Percentiles rank a stretch among this genome's conserved stretches.
phyloP scores from a whole-genome alignment of 257 asterid species.

The Gentiana macrophylla region DNA sequence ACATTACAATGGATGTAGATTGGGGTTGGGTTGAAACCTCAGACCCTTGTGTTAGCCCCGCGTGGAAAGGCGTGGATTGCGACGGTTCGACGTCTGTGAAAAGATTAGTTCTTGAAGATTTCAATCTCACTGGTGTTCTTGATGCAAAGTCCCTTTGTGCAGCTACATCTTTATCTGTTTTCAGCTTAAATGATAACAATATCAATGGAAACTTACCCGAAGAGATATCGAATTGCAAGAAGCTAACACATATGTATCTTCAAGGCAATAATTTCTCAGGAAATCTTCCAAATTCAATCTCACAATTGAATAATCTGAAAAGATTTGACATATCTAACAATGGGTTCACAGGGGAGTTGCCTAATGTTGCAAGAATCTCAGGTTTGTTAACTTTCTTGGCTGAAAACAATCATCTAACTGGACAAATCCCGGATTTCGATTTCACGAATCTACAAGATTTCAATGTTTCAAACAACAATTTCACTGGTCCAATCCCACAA shows the following conservation, averaged over 20 bases:
- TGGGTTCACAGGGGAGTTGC: constrained; percentile 41
- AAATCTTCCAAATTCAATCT: constrained; percentile 32
- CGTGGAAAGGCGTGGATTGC: constrained; percentile 47
- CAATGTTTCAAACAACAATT: constrained; percentile 8
- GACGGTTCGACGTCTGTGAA: constrained; percentile 14
- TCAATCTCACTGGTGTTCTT: constrained; percentile 32
- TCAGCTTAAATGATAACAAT: constrained; percentile 41
- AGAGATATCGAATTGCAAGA: constrained; percentile 33
- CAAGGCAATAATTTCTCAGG: constrained; percentile 34
- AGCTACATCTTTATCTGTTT: constrained; percentile 22
- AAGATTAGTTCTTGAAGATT: constrained; percentile 31
- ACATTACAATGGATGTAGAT: constrained; percentile 10
- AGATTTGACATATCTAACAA: constrained; percentile 36
- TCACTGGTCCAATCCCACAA: constrained; percentile 8
- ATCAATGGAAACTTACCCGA: constrained; percentile 30
- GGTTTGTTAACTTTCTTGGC: constrained; percentile 46
- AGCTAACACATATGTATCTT: constrained; percentile 36
- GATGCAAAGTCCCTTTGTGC: constrained; percentile 39
- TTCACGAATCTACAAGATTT: constrained; percentile 7
- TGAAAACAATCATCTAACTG: constrained; percentile 33
- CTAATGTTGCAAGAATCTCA: constrained; percentile 37
- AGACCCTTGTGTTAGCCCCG: constrained; percentile 33
- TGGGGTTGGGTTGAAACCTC: constrained; percentile 53
- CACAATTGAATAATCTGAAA: constrained; percentile 32
- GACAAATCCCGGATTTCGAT: constrained; percentile 33